Base-by-base conservation (phyloP, 2,329 filamentous ascomycete species). In the Neofusicoccum ribis region DNA sequence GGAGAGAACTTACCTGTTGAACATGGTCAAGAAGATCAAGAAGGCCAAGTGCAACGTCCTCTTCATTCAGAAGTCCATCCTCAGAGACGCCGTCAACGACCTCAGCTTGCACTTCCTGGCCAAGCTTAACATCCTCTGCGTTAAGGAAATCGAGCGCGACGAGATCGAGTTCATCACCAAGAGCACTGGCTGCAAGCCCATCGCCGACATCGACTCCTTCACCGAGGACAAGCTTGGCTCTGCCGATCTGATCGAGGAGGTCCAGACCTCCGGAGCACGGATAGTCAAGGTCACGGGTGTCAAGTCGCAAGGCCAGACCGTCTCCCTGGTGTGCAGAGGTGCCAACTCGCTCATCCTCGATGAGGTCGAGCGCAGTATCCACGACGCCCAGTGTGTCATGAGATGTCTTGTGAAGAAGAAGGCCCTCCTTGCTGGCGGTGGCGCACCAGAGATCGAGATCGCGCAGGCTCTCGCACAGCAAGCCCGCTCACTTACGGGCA, bases 21-120 rank as follows among this genome's bases (percentile, higher is more conserved):
- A 98, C 84, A 91, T 99, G 88, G 93, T 96, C 77, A 98, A 99
- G 88, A 99, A 98, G 86, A 99, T 99, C 81, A 97, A 98, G 84
- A 99, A 98, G 86, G 93, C 95, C 71, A 99, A 98, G 85, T 99
- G 95, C 83, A 99, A 99, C 74, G 95, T 99, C 49, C 88, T 98
- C 50, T 85, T 99, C 71, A 98, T 99, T 72, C 95, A 99, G 77
- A 99, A 99, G 83, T 98, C 94, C 14, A 99, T 99, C 72, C 88
- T 99, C 66, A 89, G 95, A 72, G 95, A 99, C 74, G 95, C 95
- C 41, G 93, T 99, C 78, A 99, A 99, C 83, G 95, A 99, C 73
- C 86, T 99, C 66, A 96, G 92, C 68, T 86, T 99, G 69, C 95
- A 99, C 82, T 99, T 99, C 86, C 86, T 99, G 69, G 92, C 95